Evolutionary conservation across 202 grass and related monocot genomes (phyloP).

Genomic region (Brachypodium distachyon): DNA sequence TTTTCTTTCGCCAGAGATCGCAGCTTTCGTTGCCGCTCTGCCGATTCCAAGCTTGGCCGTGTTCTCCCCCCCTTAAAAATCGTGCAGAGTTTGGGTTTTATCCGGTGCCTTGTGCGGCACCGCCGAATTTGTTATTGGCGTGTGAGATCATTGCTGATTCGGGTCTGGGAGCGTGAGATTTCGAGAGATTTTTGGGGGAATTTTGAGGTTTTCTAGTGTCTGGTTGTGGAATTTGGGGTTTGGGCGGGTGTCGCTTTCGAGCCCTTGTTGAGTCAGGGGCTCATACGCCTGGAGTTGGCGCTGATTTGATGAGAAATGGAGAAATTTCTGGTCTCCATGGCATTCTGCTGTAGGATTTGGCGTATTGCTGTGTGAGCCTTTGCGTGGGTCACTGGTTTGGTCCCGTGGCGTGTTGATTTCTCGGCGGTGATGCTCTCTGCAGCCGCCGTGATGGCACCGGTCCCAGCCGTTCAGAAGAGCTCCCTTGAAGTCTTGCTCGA

Average conservation of each 20-base stretch:
- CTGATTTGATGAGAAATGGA: slow-evolving; percentile 22
- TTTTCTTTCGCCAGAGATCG: slow-evolving; percentile 49
- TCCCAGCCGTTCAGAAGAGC: slow-evolving; percentile 38
- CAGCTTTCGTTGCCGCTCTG: slow-evolving; percentile 48
- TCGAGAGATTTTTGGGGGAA: slow-evolving; percentile 21
- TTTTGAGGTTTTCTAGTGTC: slow-evolving; percentile 21
- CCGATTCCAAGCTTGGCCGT: slow-evolving; percentile 32
- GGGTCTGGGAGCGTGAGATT: background rate
- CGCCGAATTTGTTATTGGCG: slow-evolving; percentile 7
- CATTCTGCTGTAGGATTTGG: slow-evolving; percentile 23
- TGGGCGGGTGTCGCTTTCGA: slow-evolving; percentile 17
- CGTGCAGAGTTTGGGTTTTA: background rate
- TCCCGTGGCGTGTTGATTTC: slow-evolving; percentile 25
- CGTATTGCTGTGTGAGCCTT: slow-evolving; percentile 21
- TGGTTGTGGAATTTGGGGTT: slow-evolving; percentile 18
- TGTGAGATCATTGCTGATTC: slow-evolving; percentile 16
- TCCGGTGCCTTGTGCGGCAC: background rate
- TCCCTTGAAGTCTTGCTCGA: slow-evolving; percentile 90
- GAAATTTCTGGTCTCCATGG: slow-evolving; percentile 10
- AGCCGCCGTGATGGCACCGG: slow-evolving; percentile 40
- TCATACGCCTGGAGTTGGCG: background rate
- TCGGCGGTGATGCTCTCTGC: slow-evolving; percentile 38
- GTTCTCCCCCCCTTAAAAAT: slow-evolving; percentile 27
- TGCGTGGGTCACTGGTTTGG: slow-evolving; percentile 10
- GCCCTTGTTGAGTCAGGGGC: slow-evolving; percentile 17